These are phyloP conservation scores for Scheffersomyces coipomensis DNA, from an alignment of 805 yeast species.

Conservation along the genomic window DNA sequence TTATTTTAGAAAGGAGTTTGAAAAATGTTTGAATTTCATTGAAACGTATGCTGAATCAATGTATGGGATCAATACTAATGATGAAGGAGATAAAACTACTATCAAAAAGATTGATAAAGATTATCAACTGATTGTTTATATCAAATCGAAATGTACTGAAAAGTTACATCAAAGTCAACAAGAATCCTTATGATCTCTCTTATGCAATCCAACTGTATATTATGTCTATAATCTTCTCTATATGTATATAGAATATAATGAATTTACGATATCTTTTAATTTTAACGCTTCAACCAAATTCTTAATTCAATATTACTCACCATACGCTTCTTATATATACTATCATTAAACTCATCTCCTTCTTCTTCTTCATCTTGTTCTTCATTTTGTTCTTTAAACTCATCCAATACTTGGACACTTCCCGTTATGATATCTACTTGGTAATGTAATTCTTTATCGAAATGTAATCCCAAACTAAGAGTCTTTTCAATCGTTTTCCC, in stretches of 20 bases:
- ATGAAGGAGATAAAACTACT: constrained; percentile 5
- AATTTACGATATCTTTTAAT: constrained; percentile 13
- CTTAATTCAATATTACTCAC: constrained; percentile 49
- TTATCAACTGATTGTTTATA: constrained; percentile 1
- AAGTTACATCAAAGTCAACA: neutral
- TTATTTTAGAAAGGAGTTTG: constrained; percentile 55
- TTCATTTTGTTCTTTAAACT: constrained; percentile 33
- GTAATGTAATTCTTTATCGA: constrained; percentile 48
- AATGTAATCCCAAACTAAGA: constrained; percentile 59
- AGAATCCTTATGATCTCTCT: too few species aligned
- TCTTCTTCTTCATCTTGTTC: constrained; percentile 27
- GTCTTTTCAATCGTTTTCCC: constrained; percentile 66
- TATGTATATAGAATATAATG: neutral
- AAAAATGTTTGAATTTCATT: constrained; percentile 48
- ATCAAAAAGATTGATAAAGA: constrained; percentile 4
- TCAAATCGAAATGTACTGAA: constrained; percentile 3
- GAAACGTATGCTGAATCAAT: constrained; percentile 28
- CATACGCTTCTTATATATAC: constrained; percentile 38
- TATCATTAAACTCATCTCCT: constrained; percentile 11
- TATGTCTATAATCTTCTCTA: too few species aligned
- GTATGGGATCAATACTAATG: constrained; percentile 21
- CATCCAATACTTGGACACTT: constrained; percentile 71
- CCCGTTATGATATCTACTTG: constrained; percentile 62
- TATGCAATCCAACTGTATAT: too few species aligned
- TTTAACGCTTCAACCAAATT: constrained; percentile 33